Percentiles rank a stretch among this genome's conserved stretches.
phyloP scores from a whole-genome alignment of 352 stramenopile species.

The Aphanomyces invadans region DNA sequence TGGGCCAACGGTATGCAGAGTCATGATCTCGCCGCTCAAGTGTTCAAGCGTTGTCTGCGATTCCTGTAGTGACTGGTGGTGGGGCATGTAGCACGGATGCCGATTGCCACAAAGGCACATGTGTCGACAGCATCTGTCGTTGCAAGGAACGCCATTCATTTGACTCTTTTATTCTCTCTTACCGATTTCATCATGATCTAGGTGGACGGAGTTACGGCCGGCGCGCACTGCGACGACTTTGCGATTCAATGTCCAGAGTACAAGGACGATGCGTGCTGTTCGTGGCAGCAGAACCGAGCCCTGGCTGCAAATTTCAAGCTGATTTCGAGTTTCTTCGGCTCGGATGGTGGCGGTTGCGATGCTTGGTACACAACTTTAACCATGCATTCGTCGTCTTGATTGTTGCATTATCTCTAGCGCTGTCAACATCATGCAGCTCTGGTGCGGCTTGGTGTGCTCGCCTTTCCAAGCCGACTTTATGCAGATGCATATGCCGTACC shows the following conservation, averaged over 20 bases:
- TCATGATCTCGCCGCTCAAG: neutral
- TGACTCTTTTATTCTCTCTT: neutral
- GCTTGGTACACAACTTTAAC: constrained; percentile 34
- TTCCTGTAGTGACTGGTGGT: constrained; percentile 45
- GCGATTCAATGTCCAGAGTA: constrained; percentile 83
- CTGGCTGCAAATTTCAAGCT: constrained; percentile 84
- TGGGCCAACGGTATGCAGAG: constrained; percentile 36
- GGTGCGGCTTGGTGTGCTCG: constrained; percentile 81
- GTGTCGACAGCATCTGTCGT: constrained; percentile 36
- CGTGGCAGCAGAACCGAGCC: constrained; percentile 85
- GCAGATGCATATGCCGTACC: constrained; percentile 52
- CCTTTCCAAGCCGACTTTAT: constrained; percentile 67
- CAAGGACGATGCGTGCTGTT: constrained; percentile 65
- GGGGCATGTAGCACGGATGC: constrained; percentile 40
- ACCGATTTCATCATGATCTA: neutral
- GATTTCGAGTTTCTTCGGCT: constrained; percentile 55
- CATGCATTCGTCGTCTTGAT: neutral
- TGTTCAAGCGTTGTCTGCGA: neutral
- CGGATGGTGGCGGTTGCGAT: constrained; percentile 60
- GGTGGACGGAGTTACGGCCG: constrained; percentile 57
- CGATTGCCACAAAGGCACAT: constrained; percentile 62
- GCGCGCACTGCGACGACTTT: constrained; percentile 61
- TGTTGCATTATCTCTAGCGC: constrained; percentile 28
- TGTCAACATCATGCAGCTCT: constrained; percentile 78
- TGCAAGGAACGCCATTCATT: constrained; percentile 30